Evolutionary conservation across 1,284 basidiomycete species (phyloP).

Genomic region (Macrocystidia cucumis): DNA sequence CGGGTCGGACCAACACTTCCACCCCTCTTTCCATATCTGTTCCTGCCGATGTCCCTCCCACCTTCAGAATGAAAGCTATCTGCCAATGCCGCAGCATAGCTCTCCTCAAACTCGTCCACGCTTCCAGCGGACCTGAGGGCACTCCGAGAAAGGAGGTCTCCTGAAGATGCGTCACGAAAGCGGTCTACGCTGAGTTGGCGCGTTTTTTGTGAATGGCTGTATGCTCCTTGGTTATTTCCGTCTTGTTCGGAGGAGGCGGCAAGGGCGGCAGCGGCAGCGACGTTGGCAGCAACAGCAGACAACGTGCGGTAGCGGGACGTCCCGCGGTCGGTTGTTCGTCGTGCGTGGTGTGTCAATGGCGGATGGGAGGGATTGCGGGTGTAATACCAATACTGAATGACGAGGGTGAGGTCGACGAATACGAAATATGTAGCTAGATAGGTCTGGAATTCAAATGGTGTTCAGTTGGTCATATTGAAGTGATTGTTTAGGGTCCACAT

Average conservation of each 20-base stretch:
- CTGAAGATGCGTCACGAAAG: slow-evolving; percentile 12
- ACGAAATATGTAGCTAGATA: slow-evolving; percentile 88
- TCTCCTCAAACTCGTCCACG: slow-evolving; percentile 41
- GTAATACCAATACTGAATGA: slow-evolving; percentile 80
- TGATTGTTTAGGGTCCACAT: slow-evolving; percentile 16
- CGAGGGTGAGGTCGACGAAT: slow-evolving; percentile 65
- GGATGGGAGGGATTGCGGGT: slow-evolving; percentile 19
- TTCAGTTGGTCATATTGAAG: slow-evolving; percentile 7
- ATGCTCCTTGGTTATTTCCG: slow-evolving; percentile 19
- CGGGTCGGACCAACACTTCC: slow-evolving; percentile 31
- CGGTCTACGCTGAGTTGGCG: slow-evolving; percentile 14
- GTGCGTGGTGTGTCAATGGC: slow-evolving; percentile 29
- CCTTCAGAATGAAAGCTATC: slow-evolving; percentile 71
- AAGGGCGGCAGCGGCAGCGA: slow-evolving; percentile 58
- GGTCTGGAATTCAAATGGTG: slow-evolving; percentile 41
- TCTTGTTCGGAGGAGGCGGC: slow-evolving; percentile 60
- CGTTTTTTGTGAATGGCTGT: slow-evolving; percentile 11
- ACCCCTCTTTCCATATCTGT: slow-evolving; percentile 36
- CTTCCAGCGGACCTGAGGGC: slow-evolving; percentile 10
- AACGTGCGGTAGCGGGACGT: slow-evolving; percentile 60
- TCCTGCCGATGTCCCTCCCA: slow-evolving; percentile 37
- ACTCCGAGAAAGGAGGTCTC: slow-evolving; percentile 12
- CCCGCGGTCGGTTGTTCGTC: slow-evolving; percentile 38
- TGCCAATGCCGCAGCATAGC: slow-evolving; percentile 43
- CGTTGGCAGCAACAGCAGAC: slow-evolving; percentile 58